Conservation (phyloP, 768 basidiomycete species). For the Boletus subcaerulescens region DNA sequence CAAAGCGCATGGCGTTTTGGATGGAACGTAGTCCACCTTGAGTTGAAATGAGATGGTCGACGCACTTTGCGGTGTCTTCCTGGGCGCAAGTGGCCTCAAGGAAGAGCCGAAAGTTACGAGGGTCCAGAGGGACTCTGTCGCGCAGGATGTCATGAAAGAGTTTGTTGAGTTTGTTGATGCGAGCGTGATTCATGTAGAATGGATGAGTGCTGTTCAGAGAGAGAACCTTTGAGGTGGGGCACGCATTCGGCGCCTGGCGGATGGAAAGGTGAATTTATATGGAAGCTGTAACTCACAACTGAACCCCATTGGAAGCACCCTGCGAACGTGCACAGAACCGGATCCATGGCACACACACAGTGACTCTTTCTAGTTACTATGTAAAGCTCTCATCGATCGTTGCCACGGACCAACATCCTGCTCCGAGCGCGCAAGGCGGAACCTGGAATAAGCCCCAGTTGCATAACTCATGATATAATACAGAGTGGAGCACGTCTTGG, state of each 20-base stretch:
- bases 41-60: constrained; percentile 37
- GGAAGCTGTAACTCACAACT: no score
- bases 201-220: no score
- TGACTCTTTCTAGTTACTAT: no score
- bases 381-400: no score
- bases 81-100: constrained; percentile 46
- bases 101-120: constrained; percentile 33
- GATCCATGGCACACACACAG: no score
- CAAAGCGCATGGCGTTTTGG: constrained; percentile 41
- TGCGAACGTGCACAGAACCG: neutral
- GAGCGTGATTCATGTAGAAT: constrained; percentile 15
- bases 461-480: constrained; percentile 17
- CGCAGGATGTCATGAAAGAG: constrained; percentile 34
- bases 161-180: constrained; percentile 31
- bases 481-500: neutral
- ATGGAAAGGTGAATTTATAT: no score
- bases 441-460: no score
- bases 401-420: no score
- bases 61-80: constrained; percentile 37
- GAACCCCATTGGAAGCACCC: no score
- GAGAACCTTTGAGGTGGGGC: no score
- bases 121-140: constrained; percentile 28
- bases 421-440: no score
- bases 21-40: constrained; percentile 38
- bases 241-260: no score